Base-by-base conservation (phyloP, 2,329 filamentous ascomycete species). In the Aspergillus sp. region DNA sequence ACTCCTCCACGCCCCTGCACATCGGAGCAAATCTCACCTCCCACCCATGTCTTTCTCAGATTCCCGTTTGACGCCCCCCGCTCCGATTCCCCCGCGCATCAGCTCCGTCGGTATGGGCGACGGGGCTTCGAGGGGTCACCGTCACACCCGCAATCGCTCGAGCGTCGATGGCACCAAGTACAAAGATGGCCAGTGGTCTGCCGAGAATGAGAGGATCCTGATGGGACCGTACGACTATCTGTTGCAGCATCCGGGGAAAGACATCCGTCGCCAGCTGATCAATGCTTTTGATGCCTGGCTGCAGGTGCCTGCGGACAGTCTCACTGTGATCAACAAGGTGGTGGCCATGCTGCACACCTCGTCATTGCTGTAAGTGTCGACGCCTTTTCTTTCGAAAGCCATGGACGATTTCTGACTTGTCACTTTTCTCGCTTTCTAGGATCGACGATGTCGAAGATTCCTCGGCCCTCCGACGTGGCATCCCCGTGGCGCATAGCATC, bases 71-170 rank as follows among this genome's bases (percentile, higher is more conserved):
- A 74, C 76, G 52, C 82, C 80, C n/a, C 85, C 86, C 49, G 85
- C 83, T 69, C 78, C 80, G 34, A 90, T 91, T 50, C 88, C 89
- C 17, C 85, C 86, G 3, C 82, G 88, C 57, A 90, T 86, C 43
- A 91, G 88, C 51, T 89, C 87, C 1, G 84, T 82, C 52, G 78
- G 79, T 58, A 76, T 79, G 57, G 59, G 64, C 57, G 73, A 70
- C 62, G 64, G 66, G 50, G 11, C 38, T 34, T 21, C 32, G 13
- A 48, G 20, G 13, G 20, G 20, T 34, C 31, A 46, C 17, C 17
- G 17, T 19, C 68, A 72, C 45, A 62, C 58, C 14, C 68, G 68
- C 42, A 73, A 71, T 54, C 65, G 61, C 42, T 72, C 71, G 32
- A 74, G 66, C 50, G 59, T 71, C 20, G 70, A 74, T 45, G 71